Conservation (phyloP, 257 asterid genomes). For the Solanum gandarillasii region DNA sequence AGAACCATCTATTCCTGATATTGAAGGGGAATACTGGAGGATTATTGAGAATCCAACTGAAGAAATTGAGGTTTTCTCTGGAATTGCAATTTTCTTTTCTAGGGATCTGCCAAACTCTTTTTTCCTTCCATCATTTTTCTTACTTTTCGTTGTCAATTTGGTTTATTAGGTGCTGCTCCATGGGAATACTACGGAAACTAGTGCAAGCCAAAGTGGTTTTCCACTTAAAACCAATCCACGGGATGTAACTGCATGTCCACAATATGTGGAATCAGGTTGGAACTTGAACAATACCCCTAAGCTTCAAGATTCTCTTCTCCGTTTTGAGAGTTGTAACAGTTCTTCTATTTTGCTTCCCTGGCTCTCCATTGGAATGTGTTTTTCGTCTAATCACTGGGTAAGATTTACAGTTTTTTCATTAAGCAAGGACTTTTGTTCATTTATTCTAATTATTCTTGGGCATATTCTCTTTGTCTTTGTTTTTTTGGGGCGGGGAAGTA, state of each 20-base stretch:
- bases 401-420: conserved; percentile 6
- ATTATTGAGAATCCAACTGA: conserved; percentile 57
- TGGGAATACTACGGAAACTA: conserved; percentile 25
- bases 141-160: conserved; percentile 11
- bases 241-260: conserved; percentile 14
- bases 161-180: conserved; percentile 59
- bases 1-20: conserved; percentile 34
- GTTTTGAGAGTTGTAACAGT: conserved; percentile 31
- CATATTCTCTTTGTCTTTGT: background rate
- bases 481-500: background rate
- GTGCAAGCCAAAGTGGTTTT: conserved; percentile 40
- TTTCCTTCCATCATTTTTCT: conserved; percentile 4
- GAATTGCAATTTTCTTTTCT: conserved; percentile 1
- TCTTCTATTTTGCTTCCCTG: conserved; percentile 40
- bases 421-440: background rate
- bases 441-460: background rate
- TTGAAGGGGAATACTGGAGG: conserved; percentile 94
- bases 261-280: conserved; percentile 59
- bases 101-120: background rate
- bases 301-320: conserved; percentile 70
- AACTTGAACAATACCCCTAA: conserved; percentile 57
- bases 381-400: conserved; percentile 81
- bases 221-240: conserved; percentile 19
- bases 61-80: conserved; percentile 58
- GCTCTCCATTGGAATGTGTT: conserved; percentile 70